These are phyloP conservation scores for Cryptomeria japonica DNA, from an alignment of 75 land plant genomes.

Conservation along the genomic window DNA sequence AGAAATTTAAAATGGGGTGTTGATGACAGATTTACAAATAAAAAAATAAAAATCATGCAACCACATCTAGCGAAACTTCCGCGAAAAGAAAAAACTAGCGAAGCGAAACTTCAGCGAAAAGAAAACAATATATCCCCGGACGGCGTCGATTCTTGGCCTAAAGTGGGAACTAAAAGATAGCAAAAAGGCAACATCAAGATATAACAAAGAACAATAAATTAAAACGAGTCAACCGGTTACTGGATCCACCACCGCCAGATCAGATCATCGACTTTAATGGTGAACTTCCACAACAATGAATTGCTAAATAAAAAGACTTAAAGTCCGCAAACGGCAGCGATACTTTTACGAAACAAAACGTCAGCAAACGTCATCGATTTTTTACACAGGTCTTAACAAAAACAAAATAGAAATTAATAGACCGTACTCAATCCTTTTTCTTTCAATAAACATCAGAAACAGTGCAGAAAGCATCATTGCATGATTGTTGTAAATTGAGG, in stretches of 20 bases:
- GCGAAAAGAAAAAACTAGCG: no score
- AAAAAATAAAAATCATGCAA: no score
- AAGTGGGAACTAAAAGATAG: no score
- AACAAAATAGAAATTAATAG: no score
- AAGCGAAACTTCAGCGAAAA: no score
- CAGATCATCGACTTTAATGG: not conserved
- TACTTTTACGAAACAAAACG: not conserved
- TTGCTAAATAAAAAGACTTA: not conserved
- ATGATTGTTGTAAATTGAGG: not conserved
- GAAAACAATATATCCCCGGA: no score
- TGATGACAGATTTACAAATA: no score
- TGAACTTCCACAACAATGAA: not conserved
- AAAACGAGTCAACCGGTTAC: not conserved
- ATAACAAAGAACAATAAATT: not conserved
- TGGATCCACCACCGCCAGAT: not conserved
- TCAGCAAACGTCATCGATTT: not conserved
- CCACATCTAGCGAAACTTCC: no score
- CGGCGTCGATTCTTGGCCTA: no score
- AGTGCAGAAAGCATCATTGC: not conserved
- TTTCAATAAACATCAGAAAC: not conserved
- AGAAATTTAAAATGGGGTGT: no score
- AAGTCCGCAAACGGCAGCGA: not conserved
- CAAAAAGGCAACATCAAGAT: not conserved
- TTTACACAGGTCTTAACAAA: no score
- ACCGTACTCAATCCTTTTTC: no score